These are phyloP conservation scores for Venturia asperata DNA, from an alignment of 2,329 filamentous ascomycete genomes.

Conservation along the genomic window DNA sequence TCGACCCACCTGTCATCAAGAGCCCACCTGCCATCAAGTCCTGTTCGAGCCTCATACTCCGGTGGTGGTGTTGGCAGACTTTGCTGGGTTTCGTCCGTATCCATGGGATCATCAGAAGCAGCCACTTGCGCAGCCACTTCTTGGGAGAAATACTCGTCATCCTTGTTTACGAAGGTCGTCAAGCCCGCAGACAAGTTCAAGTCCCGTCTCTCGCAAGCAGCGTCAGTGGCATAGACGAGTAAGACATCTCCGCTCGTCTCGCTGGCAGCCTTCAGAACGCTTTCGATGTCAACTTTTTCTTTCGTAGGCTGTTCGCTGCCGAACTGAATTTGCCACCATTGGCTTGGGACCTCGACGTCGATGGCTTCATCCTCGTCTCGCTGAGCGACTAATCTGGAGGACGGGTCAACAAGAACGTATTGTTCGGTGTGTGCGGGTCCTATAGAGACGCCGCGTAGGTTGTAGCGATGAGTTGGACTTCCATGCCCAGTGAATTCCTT, in stretches of 20 bases:
- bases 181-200: background rate
- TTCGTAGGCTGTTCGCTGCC: conserved; percentile 23
- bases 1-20: background rate
- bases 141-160: conserved; percentile 6
- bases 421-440: background rate
- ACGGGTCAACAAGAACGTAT: conserved; percentile 11
- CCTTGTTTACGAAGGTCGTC: background rate
- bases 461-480: conserved; percentile 13
- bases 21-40: background rate
- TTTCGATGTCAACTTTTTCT: conserved; percentile 26
- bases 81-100: background rate
- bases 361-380: conserved; percentile 18
- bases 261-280: conserved; percentile 49
- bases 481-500: background rate
- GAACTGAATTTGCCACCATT: conserved; percentile 35
- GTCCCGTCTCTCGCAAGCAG: conserved; percentile 21
- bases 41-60: background rate
- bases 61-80: background rate
- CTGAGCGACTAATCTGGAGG: background rate
- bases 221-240: conserved; percentile 53
- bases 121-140: background rate
- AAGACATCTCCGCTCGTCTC: conserved; percentile 47
- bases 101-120: background rate
- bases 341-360: conserved; percentile 21
- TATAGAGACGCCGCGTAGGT: conserved; percentile 14